Conservation (phyloP, 2,329 filamentous ascomycete genomes). For the Cyphellophora attinorum region DNA sequence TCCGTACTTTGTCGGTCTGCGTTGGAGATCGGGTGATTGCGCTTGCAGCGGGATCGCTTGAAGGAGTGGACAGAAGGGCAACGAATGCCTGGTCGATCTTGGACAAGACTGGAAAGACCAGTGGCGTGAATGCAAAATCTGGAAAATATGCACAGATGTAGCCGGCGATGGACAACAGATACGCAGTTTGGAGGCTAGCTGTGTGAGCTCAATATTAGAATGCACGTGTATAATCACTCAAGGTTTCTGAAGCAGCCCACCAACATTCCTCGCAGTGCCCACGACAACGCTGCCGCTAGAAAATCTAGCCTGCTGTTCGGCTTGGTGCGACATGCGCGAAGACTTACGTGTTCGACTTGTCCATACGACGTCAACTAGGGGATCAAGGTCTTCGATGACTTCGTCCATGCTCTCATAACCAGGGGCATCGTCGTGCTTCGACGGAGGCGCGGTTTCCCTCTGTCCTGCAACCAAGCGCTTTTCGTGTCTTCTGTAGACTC, state of each 20-base stretch:
- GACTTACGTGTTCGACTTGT: constrained; percentile 72
- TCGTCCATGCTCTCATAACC: constrained; percentile 58
- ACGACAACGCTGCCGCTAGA: too few species aligned
- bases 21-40: constrained; percentile 50
- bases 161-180: constrained; percentile 68
- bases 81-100: constrained; percentile 82
- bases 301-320: too few species aligned
- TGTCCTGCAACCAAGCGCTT: constrained; percentile 3
- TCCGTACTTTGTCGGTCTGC: constrained; percentile 79
- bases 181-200: constrained; percentile 75
- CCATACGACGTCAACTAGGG: constrained; percentile 73
- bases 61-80: constrained; percentile 49
- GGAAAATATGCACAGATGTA: constrained; percentile 63
- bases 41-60: constrained; percentile 51
- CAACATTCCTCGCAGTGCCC: too few species aligned
- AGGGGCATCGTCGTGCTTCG: constrained; percentile 25
- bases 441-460: constrained; percentile 13
- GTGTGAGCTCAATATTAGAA: too few species aligned
- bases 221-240: too few species aligned
- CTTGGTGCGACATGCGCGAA: too few species aligned
- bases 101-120: constrained; percentile 60
- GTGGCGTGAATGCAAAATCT: constrained; percentile 59
- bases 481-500: constrained; percentile 41
- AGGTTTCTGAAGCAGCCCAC: too few species aligned
- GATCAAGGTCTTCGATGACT: constrained; percentile 64